Percentiles rank a stretch among this genome's conserved stretches.
Evolutionary conservation across 352 stramenopile genomes (phyloP).

Genomic region (Pythium phragmitis): DNA sequence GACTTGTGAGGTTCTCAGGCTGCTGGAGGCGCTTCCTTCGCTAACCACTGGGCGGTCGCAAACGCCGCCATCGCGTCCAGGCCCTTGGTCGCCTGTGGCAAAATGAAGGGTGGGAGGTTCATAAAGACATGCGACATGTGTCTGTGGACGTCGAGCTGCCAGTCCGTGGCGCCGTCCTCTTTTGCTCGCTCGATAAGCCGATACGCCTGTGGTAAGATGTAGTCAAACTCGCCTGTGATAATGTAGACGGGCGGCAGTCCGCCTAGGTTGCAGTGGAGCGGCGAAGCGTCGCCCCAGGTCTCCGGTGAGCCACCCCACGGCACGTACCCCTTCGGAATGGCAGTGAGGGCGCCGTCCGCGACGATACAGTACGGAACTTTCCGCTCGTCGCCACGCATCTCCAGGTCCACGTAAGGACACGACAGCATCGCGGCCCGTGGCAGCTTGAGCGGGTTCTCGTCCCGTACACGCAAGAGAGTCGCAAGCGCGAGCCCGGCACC

Average conservation of each 20-base stretch:
- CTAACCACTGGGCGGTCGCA: conserved; percentile 6
- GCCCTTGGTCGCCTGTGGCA: conserved; percentile 47
- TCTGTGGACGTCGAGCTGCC: conserved; percentile 45
- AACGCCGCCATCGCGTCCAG: conserved; percentile 45
- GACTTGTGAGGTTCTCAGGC: not conserved
- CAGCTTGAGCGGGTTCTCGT: not conserved
- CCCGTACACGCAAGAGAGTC: conserved; percentile 25
- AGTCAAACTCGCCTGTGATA: conserved; percentile 44
- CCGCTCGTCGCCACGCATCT: conserved; percentile 13
- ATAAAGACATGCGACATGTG: conserved; percentile 69
- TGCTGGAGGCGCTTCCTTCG: not conserved
- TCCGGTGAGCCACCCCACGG: not conserved
- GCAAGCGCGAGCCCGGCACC: conserved; percentile 17
- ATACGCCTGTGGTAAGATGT: conserved; percentile 42
- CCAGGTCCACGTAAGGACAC: conserved; percentile 18
- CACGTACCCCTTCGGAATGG: not conserved
- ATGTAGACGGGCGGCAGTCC: conserved; percentile 46
- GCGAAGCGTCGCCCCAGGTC: conserved; percentile 21
- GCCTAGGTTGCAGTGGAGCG: conserved; percentile 41
- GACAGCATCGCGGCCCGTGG: not conserved
- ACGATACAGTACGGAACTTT: conserved; percentile 21
- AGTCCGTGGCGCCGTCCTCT: conserved; percentile 26
- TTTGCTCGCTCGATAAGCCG: conserved; percentile 36
- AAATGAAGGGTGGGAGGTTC: conserved; percentile 41
- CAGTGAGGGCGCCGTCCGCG: not conserved